Percentiles rank a stretch among this genome's conserved stretches.
phyloP scores from a whole-genome alignment of 805 yeast genomes.

The Kazachstania taianensis region DNA sequence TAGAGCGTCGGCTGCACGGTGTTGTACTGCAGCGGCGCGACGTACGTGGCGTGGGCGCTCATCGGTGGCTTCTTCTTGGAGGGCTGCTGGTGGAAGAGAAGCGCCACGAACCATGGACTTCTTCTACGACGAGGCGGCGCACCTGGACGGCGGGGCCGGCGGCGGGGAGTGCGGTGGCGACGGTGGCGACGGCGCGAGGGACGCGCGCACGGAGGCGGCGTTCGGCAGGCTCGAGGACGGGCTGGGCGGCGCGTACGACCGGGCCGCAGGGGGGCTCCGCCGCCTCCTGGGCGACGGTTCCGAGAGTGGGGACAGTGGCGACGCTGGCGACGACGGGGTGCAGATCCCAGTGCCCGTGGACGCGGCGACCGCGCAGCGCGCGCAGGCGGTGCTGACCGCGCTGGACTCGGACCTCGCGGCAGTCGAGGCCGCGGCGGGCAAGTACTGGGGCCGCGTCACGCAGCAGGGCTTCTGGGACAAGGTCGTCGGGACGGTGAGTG shows the following conservation, averaged over 20 bases:
- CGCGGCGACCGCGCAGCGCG: too few relatives aligned
- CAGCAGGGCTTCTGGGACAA: conserved; percentile 23
- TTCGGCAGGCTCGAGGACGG: conserved; percentile 44
- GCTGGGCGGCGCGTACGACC: conserved; percentile 31
- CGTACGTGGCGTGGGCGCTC: conserved; percentile 28
- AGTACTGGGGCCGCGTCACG: conserved; percentile 25
- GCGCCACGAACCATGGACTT: conserved; percentile 19
- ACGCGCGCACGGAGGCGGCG: conserved; percentile 43
- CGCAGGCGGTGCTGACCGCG: conserved; percentile 57
- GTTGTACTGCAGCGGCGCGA: conserved; percentile 74
- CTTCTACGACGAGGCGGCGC: conserved; percentile 22
- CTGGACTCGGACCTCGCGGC: conserved; percentile 66
- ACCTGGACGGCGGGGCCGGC: conserved; percentile 5
- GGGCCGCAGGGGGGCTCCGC: conserved; percentile 18
- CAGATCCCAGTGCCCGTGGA: too few relatives aligned
- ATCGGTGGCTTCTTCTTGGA: background rate
- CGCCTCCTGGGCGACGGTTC: too few relatives aligned
- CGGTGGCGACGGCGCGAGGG: too few relatives aligned
- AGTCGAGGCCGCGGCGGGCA: conserved; percentile 62
- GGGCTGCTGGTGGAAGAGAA: background rate
- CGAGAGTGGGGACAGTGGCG: too few relatives aligned
- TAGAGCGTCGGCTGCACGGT: conserved; percentile 59
- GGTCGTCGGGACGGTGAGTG: conserved; percentile 11
- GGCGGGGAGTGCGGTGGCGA: too few relatives aligned
- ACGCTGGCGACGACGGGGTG: too few relatives aligned